These are phyloP conservation scores for Dryadomyces sulphureus DNA, from an alignment of 2,329 filamentous ascomycete genomes.

Conservation along the genomic window DNA sequence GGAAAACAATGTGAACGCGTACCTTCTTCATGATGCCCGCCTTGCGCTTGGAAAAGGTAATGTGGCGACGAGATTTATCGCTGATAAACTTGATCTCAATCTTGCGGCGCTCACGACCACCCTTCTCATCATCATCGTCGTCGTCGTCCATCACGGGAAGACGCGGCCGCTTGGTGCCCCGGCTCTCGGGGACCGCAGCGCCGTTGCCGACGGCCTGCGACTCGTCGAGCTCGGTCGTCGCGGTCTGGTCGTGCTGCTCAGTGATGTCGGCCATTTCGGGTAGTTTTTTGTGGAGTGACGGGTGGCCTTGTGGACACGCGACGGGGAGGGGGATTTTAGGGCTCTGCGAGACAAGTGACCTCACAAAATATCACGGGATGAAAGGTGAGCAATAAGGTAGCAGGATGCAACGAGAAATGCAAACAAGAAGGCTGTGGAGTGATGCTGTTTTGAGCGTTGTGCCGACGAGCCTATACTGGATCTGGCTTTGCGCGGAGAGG, in stretches of 20 bases:
- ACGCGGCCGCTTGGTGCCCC: constrained; percentile 81
- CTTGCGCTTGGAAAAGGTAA: constrained; percentile 99
- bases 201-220: constrained; percentile 60
- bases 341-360: neutral
- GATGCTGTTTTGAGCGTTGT: constrained; percentile 51
- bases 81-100: constrained; percentile 99
- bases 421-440: constrained; percentile 41
- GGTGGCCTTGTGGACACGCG: neutral
- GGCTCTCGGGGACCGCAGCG: constrained; percentile 47
- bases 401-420: constrained; percentile 23
- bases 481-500: constrained; percentile 41
- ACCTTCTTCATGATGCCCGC: constrained; percentile 99
- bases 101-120: constrained; percentile 93
- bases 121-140: constrained; percentile 95
- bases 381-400: constrained; percentile 2
- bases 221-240: constrained; percentile 61
- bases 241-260: constrained; percentile 62
- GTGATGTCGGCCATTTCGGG: constrained; percentile 60
- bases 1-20: neutral
- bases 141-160: constrained; percentile 79
- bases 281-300: neutral
- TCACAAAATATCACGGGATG: constrained; percentile 28
- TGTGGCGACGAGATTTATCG: constrained; percentile 98
- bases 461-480: constrained; percentile 51
- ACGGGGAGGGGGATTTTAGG: neutral